Percentiles rank a stretch among this genome's conserved stretches.
These are phyloP conservation scores for Eucalyptus decipiens DNA, from an alignment of 345 rosid species.

Conservation along the genomic window DNA sequence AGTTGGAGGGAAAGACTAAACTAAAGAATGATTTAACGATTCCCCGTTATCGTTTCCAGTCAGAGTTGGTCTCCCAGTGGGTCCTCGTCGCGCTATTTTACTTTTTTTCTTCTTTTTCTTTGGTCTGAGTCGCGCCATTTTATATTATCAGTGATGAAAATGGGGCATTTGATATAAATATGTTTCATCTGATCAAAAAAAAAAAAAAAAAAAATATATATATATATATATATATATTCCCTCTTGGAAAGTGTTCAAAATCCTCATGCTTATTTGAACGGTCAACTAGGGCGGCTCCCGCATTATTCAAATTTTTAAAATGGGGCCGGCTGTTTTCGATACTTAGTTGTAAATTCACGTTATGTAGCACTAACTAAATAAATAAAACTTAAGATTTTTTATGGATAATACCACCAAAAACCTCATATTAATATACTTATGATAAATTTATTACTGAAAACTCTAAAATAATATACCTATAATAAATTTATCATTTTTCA, in stretches of 20 bases:
- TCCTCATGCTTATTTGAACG: not conserved
- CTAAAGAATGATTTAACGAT: not conserved
- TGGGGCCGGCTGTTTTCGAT: not conserved
- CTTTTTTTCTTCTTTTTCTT: no score
- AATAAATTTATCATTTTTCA: no score
- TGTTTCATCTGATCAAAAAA: no score
- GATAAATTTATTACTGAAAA: no score
- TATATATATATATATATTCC: no score
- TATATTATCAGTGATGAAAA: not conserved
- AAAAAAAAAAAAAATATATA: no score
- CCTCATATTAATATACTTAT: fast-evolving
- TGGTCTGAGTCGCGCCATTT: not conserved
- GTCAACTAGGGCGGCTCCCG: not conserved
- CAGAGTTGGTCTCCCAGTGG: not conserved
- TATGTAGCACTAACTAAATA: not conserved
- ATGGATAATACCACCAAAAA: no score
- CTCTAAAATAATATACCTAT: no score
- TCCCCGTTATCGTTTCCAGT: not conserved
- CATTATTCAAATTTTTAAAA: not conserved
- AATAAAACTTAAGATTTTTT: no score
- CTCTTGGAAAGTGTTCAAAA: not conserved
- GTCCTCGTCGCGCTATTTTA: not conserved
- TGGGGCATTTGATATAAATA: not conserved
- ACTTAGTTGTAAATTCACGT: not conserved
- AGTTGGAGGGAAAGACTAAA: not conserved